Evolutionary conservation across 768 basidiomycete genomes (phyloP).

Genomic region (Pleurotus djamor): DNA sequence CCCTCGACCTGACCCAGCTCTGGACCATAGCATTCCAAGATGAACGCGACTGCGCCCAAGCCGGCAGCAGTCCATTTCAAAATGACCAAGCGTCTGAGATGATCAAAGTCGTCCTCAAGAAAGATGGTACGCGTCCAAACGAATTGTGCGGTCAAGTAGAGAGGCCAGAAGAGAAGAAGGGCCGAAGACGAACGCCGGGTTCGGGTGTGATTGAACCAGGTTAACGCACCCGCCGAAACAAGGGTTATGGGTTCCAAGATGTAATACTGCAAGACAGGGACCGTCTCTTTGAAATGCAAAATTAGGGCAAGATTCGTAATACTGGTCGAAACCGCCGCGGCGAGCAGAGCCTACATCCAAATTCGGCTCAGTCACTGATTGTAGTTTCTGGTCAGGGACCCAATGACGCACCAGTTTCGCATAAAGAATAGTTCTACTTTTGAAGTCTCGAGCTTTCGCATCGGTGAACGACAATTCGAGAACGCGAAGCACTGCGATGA

Average conservation of each 20-base stretch:
- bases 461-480: constrained; percentile 21
- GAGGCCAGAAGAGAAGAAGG: constrained; percentile 82
- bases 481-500: constrained; percentile 37
- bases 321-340: constrained; percentile 45
- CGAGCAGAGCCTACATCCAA: constrained; percentile 40
- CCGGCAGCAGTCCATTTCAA: constrained; percentile 40
- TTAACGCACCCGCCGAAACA: constrained; percentile 44
- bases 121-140: constrained; percentile 61
- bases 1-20: constrained; percentile 36
- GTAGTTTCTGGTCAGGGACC: not conserved
- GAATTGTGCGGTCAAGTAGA: constrained; percentile 45
- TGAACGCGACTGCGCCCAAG: constrained; percentile 54
- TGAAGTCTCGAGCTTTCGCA: constrained; percentile 31
- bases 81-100: constrained; percentile 32
- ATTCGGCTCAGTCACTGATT: not conserved
- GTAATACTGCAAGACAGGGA: constrained; percentile 48
- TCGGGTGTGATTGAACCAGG: constrained; percentile 68
- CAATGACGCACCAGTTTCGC: constrained; percentile 62
- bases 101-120: constrained; percentile 24
- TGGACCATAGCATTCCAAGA: constrained; percentile 69
- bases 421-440: constrained; percentile 49
- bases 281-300: constrained; percentile 24
- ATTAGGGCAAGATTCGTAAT: constrained; percentile 39
- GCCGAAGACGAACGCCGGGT: constrained; percentile 68
- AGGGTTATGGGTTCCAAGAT: constrained; percentile 59